Evolutionary conservation across 2,329 filamentous ascomycete genomes (phyloP), one percentile per base, ranked within the genome.

Genomic region (Microcyclosporella mali): DNA sequence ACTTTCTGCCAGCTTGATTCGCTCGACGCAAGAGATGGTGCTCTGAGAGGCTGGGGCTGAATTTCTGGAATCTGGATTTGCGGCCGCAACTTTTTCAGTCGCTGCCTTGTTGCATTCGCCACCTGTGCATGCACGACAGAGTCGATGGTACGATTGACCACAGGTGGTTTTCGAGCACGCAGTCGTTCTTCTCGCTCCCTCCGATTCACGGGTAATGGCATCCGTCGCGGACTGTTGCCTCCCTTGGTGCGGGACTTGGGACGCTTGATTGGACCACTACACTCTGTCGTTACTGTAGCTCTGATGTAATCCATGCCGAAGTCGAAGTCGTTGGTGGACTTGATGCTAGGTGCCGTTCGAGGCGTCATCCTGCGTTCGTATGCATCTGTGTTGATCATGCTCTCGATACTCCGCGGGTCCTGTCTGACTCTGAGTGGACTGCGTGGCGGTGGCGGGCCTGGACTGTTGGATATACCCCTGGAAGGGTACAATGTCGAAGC

Each of bases 401-500:
- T 47, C 16, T 60, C 58, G 27, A 61, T 58, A 3, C 49, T 58
- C 10, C 51, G 41, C 11, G 51, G 51, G 35, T 58, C 58, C 14
- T 50, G 46, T 27, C 51, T 45, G 12, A 58, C 33, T 34, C 62
- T 45, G 27, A 64, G 41, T 2, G 62, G 61, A 38, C 58, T 63
- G 7, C 53, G 55, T n/a, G 61, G 59, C 12, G 61, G 61, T 10
- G 61, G 61, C 15, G 60, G 59, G 33, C 61, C 62, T 17, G 61
- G 61, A 38, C 58, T 61, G 14, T 60, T 53, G 1, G 57, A 57
- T 12, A 59, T 34, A 27, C 54, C 57, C 30, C 56, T 35, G 6
- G 41, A 41, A 17, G 50, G 51, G 16, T 56, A 55, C 29, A 60
- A 39, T 2, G 55, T 53, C 3, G 56, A 52, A 14, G 56, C 53